Percentiles rank a stretch among this genome's conserved stretches.
Evolutionary conservation across 495 filamentous ascomycete species (phyloP).

Genomic region (Hypoxylon perforatum): DNA sequence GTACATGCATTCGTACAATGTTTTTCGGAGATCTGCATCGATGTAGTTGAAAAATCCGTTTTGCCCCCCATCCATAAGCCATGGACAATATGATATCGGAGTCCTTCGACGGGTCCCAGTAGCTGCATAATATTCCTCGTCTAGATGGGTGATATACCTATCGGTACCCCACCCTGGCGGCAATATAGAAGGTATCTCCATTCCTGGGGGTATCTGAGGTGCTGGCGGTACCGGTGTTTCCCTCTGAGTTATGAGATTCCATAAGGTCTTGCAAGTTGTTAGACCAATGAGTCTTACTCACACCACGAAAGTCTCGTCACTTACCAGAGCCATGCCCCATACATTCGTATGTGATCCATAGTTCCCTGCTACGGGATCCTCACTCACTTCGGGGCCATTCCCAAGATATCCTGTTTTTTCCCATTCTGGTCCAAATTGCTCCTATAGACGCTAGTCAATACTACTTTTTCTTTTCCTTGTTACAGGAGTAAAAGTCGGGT

Average conservation of each 20-base stretch:
- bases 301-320: not conserved
- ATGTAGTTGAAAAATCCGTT: not conserved
- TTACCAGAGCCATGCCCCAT: constrained; percentile 24
- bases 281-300: not conserved
- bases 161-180: too few species aligned
- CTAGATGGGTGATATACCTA: too few species aligned
- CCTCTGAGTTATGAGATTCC: constrained; percentile 27
- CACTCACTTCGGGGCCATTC: constrained; percentile 1
- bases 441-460: constrained; percentile 5
- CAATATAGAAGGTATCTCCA: not conserved
- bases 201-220: constrained; percentile 14
- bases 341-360: constrained; percentile 22
- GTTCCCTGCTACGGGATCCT: constrained; percentile 9
- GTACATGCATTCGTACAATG: constrained; percentile 34
- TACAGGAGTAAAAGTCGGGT: too few species aligned
- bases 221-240: constrained; percentile 1
- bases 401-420: not conserved
- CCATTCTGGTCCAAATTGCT: constrained; percentile 32
- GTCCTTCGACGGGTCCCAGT: not conserved
- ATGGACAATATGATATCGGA: constrained; percentile 28
- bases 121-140: too few species aligned
- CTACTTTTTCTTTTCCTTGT: too few species aligned
- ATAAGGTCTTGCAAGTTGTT: constrained; percentile 25
- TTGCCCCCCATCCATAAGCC: constrained; percentile 4
- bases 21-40: constrained; percentile 19